These are phyloP conservation scores for Corynascus novoguineensis DNA, from an alignment of 495 filamentous ascomycete species.

Conservation along the genomic window DNA sequence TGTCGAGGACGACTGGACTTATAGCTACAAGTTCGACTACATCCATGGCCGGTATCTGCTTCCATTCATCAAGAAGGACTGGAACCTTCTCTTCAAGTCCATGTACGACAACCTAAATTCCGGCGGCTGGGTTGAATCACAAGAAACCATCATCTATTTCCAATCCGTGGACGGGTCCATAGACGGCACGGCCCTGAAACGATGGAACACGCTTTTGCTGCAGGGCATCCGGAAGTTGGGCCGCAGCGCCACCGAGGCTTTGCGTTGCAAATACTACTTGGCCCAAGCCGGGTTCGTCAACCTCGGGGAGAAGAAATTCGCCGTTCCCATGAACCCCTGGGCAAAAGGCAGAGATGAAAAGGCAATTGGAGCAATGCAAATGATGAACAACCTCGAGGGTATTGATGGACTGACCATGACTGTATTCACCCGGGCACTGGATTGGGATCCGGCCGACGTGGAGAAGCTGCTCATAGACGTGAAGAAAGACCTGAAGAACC, in stretches of 20 bases:
- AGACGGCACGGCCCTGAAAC: slow-evolving; percentile 26
- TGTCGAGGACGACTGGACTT: slow-evolving; percentile 48
- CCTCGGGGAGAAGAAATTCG: slow-evolving; percentile 39
- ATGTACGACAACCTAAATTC: slow-evolving; percentile 41
- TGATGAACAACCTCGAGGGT: slow-evolving; percentile 36
- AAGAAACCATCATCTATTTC: slow-evolving; percentile 38
- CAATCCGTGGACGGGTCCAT: slow-evolving; percentile 27
- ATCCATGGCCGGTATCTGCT: slow-evolving; percentile 35
- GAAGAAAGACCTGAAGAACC: slow-evolving; percentile 43
- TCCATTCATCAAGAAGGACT: slow-evolving; percentile 7
- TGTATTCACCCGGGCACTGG: slow-evolving; percentile 48
- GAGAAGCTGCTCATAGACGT: slow-evolving; percentile 50
- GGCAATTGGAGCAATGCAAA: slow-evolving; percentile 42
- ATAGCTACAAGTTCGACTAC: slow-evolving; percentile 41
- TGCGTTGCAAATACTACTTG: slow-evolving; percentile 27
- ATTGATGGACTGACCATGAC: slow-evolving; percentile 46
- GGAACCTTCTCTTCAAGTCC: slow-evolving; percentile 38
- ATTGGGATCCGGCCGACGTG: slow-evolving; percentile 46
- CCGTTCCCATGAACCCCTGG: slow-evolving; percentile 51
- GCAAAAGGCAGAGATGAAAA: slow-evolving; percentile 43
- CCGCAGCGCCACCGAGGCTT: slow-evolving; percentile 14
- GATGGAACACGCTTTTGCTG: slow-evolving; percentile 30
- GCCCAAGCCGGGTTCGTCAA: slow-evolving; percentile 42
- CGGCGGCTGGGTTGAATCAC: slow-evolving; percentile 48
- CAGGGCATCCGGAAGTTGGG: slow-evolving; percentile 25